Base-by-base conservation (phyloP, 2,329 filamentous ascomycete genomes). In the Hirsutella rhossiliensis region DNA sequence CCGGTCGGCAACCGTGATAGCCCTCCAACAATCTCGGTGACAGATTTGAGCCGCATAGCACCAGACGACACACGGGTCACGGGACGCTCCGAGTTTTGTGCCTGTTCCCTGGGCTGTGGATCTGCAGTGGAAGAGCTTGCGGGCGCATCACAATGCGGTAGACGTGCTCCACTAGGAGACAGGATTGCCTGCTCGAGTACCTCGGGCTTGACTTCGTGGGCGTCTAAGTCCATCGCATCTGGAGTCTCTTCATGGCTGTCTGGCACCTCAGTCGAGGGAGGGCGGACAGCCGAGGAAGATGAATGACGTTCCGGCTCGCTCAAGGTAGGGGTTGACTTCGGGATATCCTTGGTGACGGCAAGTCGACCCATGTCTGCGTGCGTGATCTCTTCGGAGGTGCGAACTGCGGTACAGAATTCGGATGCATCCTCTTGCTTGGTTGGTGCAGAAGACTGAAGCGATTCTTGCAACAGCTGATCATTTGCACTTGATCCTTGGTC, bases 51-150 rank as follows among this genome's bases (percentile, higher is more conserved):
- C 48, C 77, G 72, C 52, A 86, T 78, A 3, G 80, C 77, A 37
- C 81, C 82, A 11, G 83, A 84, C 3, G 80, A 78, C 19, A 84
- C 78, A 52, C 82, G 66, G 1, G 81, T 86, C 11, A 79, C 82
- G 65, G 82, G 82, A 28, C 80, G 72, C 52, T 67, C 63, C 4
- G 52, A 46, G 11, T 54, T 54, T 17, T 52, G 51, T 2, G 56
- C 43, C 2, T 44, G 46, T 12, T 62, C 55, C 23, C 49, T 52
- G 1, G 39, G 41, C 11, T 43, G 39, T 29, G 45, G 30, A 32
- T 42, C 45, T 18, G 27, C 37, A 7, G 17, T 43, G 40, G 28
- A 38, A 31, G 50, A 41, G 3, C 48, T 46, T 31, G 51, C 42
- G 19, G 50, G 45, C n/a, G 52, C 38, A 13, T 48, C 38, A 4